These are phyloP conservation scores for Sporobolomyces roseus DNA, from an alignment of 768 basidiomycete species.

Conservation along the genomic window DNA sequence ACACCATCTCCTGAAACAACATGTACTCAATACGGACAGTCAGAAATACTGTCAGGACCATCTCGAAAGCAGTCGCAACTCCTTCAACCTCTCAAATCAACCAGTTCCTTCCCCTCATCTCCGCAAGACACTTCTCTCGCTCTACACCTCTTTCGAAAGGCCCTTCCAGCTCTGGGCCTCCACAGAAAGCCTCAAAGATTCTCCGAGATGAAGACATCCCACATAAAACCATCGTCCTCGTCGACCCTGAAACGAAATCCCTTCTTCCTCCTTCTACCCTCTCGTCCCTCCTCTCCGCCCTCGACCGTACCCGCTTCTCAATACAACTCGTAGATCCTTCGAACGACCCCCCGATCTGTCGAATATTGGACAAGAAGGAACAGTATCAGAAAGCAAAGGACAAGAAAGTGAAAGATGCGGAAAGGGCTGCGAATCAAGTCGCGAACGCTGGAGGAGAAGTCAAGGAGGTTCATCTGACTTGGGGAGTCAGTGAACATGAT, in stretches of 20 bases:
- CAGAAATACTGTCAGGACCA: too few relatives aligned
- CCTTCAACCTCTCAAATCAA: too few relatives aligned
- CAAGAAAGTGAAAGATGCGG: conserved; percentile 51
- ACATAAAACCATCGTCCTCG: conserved; percentile 53
- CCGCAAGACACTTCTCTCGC: too few relatives aligned
- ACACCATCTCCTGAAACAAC: too few relatives aligned
- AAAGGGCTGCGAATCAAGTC: conserved; percentile 43
- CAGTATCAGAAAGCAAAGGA: conserved; percentile 52
- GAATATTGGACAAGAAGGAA: conserved; percentile 56
- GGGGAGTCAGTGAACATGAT: conserved; percentile 62
- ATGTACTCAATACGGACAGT: too few relatives aligned
- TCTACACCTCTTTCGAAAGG: neutral
- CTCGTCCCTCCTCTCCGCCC: conserved; percentile 52
- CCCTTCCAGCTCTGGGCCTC: too few relatives aligned
- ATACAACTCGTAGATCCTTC: conserved; percentile 59
- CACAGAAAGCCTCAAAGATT: conserved; percentile 5
- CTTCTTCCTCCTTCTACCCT: conserved; percentile 52
- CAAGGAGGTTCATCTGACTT: conserved; percentile 72
- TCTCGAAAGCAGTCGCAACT: too few relatives aligned
- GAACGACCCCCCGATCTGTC: conserved; percentile 60
- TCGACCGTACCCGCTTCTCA: conserved; percentile 53
- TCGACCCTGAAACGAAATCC: conserved; percentile 54
- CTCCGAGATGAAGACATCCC: conserved; percentile 51
- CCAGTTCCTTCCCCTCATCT: too few relatives aligned
- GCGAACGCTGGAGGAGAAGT: conserved; percentile 34